A percentile compares a stretch with the other conserved stretches of the same genome.
These are phyloP conservation scores for Cryptomeria japonica DNA, from an alignment of 75 land plant genomes.

Conservation along the genomic window DNA sequence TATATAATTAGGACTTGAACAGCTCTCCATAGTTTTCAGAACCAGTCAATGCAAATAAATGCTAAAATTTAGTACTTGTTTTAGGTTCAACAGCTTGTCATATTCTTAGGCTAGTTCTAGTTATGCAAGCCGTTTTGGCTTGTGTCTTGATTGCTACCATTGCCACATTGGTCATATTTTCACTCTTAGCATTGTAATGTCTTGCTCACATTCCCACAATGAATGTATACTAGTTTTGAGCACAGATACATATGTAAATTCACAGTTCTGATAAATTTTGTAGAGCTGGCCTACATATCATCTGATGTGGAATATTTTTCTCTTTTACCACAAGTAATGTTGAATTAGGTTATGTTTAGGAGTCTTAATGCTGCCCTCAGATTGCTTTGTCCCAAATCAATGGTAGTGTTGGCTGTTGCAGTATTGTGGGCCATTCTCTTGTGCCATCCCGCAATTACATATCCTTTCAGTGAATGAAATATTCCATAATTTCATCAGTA, in stretches of 20 bases:
- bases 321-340: not conserved
- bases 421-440: not conserved
- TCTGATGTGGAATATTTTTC: not conserved
- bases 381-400: not conserved
- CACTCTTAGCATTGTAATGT: not conserved
- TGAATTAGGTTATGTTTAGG: not conserved
- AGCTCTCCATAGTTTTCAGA: not conserved
- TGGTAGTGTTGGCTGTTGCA: not conserved
- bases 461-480: slow-evolving; percentile 7
- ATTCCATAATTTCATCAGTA: not conserved
- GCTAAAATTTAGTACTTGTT: not conserved
- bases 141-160: not conserved
- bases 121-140: not conserved
- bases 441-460: not conserved
- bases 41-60: not conserved
- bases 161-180: not conserved
- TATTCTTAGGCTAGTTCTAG: not conserved
- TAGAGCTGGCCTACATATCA: not conserved
- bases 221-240: not conserved
- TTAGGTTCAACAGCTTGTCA: not conserved
- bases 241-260: not conserved
- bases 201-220: not conserved
- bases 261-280: no score
- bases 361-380: not conserved
- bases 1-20: not conserved